Evolutionary conservation across 768 basidiomycete species (phyloP), one percentile per base, ranked within the genome.

Genomic region (Chiua virens): DNA sequence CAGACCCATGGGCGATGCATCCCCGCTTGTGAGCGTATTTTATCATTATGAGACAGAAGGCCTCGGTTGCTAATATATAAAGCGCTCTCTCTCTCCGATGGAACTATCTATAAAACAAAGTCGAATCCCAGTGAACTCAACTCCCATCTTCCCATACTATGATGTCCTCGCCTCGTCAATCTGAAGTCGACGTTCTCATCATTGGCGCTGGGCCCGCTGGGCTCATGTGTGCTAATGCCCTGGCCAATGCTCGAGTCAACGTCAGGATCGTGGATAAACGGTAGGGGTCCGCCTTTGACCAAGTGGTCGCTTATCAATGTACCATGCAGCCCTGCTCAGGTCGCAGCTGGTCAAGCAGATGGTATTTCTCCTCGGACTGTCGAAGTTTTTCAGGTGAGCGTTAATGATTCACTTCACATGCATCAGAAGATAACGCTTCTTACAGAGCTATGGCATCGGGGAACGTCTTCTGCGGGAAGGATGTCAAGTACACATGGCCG

Each of bases 391-490:
- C 76, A 80, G 65, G 79, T 69, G 22, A 23, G 60, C 22, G 17
- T 30, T 8, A 8, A 39, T 41, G 9, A 34, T 20, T 15, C 17
- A 4, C 11, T 21, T 42, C 1, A 25, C 25, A 11, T 3, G 20
- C n/a, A 10, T 43, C 47, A 11, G 7, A 25, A 20, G 14, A 36
- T 27, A 36, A 44, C 8, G 5, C 8, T 3, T 18, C 9, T 25
- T 15, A 11, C 51, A 89, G 87, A 91, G 87, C 53, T 90, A 90
- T 67, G 88, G 88, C 4, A 70, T 90, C 4, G 82, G 75, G 4
- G 83, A 87, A 11, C 76, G 79, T 5, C 61, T 90, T 8, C 50
- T 89, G 23, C 72, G 67, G 20, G 78, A 87, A 62, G 86, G 79
- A 8, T 80, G 79, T 56, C 83, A 84, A 48, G 74, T 91, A 71